Evolutionary conservation across 2,329 filamentous ascomycete genomes (phyloP).

Genomic region (Xylaria sp.): DNA sequence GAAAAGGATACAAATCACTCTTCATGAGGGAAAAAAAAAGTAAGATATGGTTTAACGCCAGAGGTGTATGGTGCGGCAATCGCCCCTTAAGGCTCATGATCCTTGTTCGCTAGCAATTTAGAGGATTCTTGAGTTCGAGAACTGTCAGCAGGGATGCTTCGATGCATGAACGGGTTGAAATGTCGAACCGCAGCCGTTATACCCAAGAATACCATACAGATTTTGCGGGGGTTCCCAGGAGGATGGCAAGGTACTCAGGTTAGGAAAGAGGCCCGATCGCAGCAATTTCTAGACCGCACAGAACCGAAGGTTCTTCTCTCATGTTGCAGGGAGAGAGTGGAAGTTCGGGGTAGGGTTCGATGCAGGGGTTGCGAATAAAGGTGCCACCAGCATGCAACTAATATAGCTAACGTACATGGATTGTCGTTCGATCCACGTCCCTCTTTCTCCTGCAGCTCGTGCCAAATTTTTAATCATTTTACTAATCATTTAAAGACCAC

Average conservation of each 20-base stretch:
- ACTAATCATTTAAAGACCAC: neutral
- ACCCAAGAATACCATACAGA: neutral
- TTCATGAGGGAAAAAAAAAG: conserved; percentile 9
- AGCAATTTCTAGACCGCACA: conserved; percentile 1
- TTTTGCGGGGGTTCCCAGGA: conserved; percentile 1
- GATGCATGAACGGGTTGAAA: neutral
- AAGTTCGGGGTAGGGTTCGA: conserved; percentile 6
- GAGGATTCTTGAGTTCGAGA: conserved; percentile 22
- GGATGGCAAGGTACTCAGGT: conserved; percentile 4
- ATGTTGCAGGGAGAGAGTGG: conserved; percentile 1
- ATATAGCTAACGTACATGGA: conserved; percentile 3
- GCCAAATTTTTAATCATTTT: neutral
- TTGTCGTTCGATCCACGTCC: neutral
- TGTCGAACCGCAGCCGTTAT: conserved; percentile 3
- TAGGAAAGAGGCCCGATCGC: conserved; percentile 16
- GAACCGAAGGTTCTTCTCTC: conserved; percentile 9
- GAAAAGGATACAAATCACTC: neutral
- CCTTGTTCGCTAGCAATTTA: conserved; percentile 9
- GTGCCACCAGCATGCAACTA: conserved; percentile 12
- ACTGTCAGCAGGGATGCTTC: conserved; percentile 13
- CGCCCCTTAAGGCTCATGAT: conserved; percentile 10
- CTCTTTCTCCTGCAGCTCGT: neutral
- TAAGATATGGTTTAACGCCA: neutral
- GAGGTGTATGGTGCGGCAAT: conserved; percentile 4
- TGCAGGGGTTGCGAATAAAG: conserved; percentile 4